A percentile compares a stretch with the other conserved stretches of the same genome.
These are phyloP conservation scores for Neurospora hispaniola DNA, from an alignment of 495 filamentous ascomycete species.

Conservation along the genomic window DNA sequence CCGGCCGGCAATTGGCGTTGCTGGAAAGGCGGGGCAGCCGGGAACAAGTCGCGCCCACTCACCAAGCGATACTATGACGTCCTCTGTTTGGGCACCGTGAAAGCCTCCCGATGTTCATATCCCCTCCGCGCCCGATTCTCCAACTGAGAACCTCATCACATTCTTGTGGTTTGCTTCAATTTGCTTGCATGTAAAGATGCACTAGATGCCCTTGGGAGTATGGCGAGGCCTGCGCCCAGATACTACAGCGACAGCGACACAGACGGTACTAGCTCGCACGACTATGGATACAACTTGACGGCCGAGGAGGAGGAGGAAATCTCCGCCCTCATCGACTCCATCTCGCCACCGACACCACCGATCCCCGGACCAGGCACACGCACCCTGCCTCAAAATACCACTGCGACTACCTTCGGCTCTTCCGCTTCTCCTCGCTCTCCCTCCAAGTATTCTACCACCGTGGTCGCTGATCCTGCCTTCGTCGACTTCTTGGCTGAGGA, in stretches of 20 bases:
- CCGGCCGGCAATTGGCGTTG: background rate
- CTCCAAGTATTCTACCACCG: background rate
- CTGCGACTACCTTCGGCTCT: background rate
- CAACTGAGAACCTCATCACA: background rate
- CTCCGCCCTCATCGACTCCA: constrained; percentile 9
- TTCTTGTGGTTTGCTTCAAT: background rate
- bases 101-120: background rate
- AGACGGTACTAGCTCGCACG: constrained; percentile 22
- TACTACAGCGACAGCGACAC: constrained; percentile 30
- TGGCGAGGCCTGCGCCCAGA: background rate
- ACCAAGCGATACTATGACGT: background rate
- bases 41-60: background rate
- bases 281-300: constrained; percentile 63
- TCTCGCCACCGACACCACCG: constrained; percentile 7
- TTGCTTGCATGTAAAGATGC: background rate
- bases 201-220: background rate
- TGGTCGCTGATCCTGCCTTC: constrained; percentile 3
- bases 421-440: background rate
- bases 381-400: background rate
- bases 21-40: background rate
- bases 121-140: background rate
- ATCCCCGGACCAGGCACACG: background rate
- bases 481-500: constrained; percentile 1
- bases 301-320: constrained; percentile 44
- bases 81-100: background rate